Percentiles rank a stretch among this genome's conserved stretches.
phyloP scores from a whole-genome alignment of 495 filamentous ascomycete species.

The Tuber aestivum region DNA sequence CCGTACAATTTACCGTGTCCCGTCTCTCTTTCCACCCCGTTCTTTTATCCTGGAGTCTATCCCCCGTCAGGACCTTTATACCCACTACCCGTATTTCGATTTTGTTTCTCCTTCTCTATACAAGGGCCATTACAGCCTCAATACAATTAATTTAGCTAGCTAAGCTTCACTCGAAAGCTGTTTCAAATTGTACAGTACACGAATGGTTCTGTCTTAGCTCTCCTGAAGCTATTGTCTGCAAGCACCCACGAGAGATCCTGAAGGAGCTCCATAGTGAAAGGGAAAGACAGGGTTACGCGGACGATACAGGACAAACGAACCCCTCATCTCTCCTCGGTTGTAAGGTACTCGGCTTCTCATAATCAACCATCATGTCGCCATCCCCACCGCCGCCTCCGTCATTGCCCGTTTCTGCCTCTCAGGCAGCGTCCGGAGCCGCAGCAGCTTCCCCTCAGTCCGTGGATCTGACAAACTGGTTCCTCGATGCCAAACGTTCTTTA shows the following conservation, averaged over 20 bases:
- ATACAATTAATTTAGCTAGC: background rate
- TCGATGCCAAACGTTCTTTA: slow-evolving; percentile 83
- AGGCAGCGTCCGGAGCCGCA: slow-evolving; percentile 13
- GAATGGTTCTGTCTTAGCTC: background rate
- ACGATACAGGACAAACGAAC: background rate
- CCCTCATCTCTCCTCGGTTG: background rate
- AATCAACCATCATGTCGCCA: slow-evolving; percentile 22
- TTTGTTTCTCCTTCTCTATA: background rate
- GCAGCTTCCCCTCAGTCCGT: slow-evolving; percentile 27
- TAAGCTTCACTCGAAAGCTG: background rate
- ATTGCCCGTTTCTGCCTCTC: slow-evolving; percentile 10
- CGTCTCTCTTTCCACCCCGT: background rate
- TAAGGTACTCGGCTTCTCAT: background rate
- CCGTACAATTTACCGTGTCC: slow-evolving; percentile 2
- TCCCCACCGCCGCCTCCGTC: slow-evolving; percentile 22
- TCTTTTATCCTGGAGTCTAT: background rate
- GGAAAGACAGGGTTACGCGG: background rate
- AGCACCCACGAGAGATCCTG: background rate
- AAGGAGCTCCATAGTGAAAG: background rate
- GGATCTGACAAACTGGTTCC: slow-evolving; percentile 48
- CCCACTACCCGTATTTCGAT: background rate
- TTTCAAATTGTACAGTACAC: background rate
- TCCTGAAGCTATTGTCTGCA: background rate
- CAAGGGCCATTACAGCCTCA: background rate
- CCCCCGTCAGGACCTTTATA: background rate